Conservation (phyloP, 768 basidiomycete species). For the Suillus cothurnatus region DNA sequence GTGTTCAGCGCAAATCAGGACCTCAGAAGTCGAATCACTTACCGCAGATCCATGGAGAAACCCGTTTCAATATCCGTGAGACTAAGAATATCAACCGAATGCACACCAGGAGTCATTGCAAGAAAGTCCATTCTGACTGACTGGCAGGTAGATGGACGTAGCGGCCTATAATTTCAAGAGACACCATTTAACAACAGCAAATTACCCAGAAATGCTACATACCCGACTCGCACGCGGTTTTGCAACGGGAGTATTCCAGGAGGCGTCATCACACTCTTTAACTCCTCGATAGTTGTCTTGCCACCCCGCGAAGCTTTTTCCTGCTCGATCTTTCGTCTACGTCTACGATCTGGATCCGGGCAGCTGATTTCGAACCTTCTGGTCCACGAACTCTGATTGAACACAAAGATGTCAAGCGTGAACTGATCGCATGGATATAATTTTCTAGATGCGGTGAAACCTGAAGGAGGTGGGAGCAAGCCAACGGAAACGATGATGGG, state of each 20-base stretch:
- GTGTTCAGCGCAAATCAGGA: conserved; percentile 7
- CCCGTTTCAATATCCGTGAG: conserved; percentile 77
- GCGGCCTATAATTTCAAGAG: conserved; percentile 49
- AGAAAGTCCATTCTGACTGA: conserved; percentile 86
- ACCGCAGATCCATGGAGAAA: conserved; percentile 76
- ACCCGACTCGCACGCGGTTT: conserved; percentile 81
- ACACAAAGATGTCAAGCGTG: conserved; percentile 85
- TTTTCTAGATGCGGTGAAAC: conserved; percentile 34
- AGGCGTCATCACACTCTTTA: conserved; percentile 32
- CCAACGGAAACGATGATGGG: conserved; percentile 74
- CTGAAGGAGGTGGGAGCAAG: conserved; percentile 33
- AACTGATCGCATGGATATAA: conserved; percentile 78
- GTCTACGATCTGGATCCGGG: conserved; percentile 54
- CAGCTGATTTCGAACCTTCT: conserved; percentile 77
- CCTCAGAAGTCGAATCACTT: conserved; percentile 15
- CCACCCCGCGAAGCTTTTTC: conserved; percentile 21
- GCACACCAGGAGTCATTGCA: conserved; percentile 78
- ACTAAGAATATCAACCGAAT: conserved; percentile 70
- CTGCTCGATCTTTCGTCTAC: conserved; percentile 39
- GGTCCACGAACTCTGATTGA: conserved; percentile 77
- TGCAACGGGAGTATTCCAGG: conserved; percentile 77
- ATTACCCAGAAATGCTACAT: conserved; percentile 32
- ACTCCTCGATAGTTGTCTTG: conserved; percentile 26
- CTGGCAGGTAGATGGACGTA: conserved; percentile 81
- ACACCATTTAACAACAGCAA: conserved; percentile 7